These are phyloP conservation scores for Ganoderma sp. DNA, from an alignment of 1,284 basidiomycete species.

Conservation along the genomic window DNA sequence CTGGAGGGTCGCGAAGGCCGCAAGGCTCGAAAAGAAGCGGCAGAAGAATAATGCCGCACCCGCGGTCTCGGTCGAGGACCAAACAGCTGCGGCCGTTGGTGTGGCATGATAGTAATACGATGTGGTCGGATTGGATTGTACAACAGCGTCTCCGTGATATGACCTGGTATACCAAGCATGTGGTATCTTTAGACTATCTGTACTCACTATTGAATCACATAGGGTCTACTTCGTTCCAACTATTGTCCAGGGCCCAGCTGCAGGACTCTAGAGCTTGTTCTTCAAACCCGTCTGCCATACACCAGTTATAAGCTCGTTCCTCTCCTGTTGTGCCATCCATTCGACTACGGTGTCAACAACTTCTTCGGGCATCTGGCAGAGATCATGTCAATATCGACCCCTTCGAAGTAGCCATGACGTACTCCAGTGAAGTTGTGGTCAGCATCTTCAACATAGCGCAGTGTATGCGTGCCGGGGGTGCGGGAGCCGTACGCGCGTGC, in stretches of 20 bases:
- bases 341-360: conserved; percentile 64
- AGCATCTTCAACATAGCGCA: conserved; percentile 69
- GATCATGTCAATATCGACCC: not conserved
- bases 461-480: conserved; percentile 66
- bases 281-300: conserved; percentile 59
- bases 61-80: not conserved
- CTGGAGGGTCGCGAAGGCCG: conserved; percentile 33
- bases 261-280: conserved; percentile 21
- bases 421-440: conserved; percentile 77
- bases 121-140: not conserved
- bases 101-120: conserved; percentile 3
- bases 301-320: conserved; percentile 55
- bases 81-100: not conserved
- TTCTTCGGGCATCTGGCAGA: conserved; percentile 56
- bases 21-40: conserved; percentile 29
- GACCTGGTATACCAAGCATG: not conserved
- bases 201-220: not conserved
- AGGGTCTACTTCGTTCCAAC: not conserved
- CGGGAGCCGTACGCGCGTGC: conserved; percentile 62
- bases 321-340: conserved; percentile 59
- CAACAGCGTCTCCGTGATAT: conserved; percentile 22
- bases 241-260: not conserved
- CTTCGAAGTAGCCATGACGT: conserved; percentile 22
- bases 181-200: not conserved
- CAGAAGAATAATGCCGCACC: conserved; percentile 5